These are phyloP conservation scores for Thuja plicata DNA, from an alignment of 83 land plant species.

Conservation along the genomic window DNA sequence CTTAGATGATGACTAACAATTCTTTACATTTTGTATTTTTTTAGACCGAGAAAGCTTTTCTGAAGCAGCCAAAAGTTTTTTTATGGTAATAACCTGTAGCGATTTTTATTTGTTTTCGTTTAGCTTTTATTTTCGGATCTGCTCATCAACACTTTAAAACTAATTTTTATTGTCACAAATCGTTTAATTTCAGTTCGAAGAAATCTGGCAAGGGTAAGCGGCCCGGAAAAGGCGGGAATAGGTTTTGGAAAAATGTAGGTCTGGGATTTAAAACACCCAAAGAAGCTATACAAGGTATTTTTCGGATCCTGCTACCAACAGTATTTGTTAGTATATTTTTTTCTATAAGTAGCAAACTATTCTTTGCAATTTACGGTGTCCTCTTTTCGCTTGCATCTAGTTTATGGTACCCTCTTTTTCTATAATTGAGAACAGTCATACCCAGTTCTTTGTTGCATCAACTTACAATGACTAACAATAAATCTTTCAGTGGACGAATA, in stretches of 20 bases:
- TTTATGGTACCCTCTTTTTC: no score
- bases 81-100: conserved; percentile 4
- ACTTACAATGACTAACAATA: no score
- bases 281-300: conserved; percentile 31
- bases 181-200: conserved; percentile 20
- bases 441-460: no score
- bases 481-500: no score
- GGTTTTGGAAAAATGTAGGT: conserved; percentile 35
- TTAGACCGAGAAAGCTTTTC: conserved; percentile 39
- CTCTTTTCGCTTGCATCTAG: no score
- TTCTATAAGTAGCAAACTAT: no score
- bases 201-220: conserved; percentile 29
- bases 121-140: not conserved
- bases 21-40: not conserved
- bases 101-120: not conserved
- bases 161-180: not conserved
- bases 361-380: no score
- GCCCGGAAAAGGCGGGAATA: conserved; percentile 32
- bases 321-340: no score
- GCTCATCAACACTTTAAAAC: not conserved
- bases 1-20: not conserved
- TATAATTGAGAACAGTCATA: no score
- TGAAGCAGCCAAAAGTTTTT: conserved; percentile 38
- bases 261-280: conserved; percentile 32
- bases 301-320: not conserved